Evolutionary conservation across 2,329 filamentous ascomycete species (phyloP), one percentile per base, ranked within the genome.

Genomic region (Esteya vermicola): DNA sequence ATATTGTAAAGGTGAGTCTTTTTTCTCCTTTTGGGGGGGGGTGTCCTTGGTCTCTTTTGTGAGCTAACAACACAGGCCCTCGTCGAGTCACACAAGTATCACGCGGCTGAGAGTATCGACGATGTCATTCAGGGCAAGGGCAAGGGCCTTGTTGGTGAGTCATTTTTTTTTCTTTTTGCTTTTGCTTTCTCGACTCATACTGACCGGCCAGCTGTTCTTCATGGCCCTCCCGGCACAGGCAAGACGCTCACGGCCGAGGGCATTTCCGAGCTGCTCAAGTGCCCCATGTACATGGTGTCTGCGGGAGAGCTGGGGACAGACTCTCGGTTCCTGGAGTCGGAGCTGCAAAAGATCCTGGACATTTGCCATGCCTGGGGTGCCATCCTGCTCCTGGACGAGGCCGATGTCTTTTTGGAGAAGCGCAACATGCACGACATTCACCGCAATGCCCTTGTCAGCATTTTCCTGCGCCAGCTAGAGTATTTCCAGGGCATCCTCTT

Each of bases 401-500:
- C 67, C 8, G 68, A 71, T 44, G 64, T 72, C 3, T 72, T 70
- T 51, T 62, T 72, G 51, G 61, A 63, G 1, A 56, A 62, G 51
- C 59, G 68, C 5, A 55, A 63, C 39, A 57, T 58, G 30, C 56
- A 57, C 30, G 61, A 71, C 45, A 58, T 71, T 13, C 54, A 56
- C 30, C 58, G 65, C 14, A 72, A 72, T 49, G 65, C 62, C 36
- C 54, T 71, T 4, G 63, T 67, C 39, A 84, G 78, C 55, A 85
- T 93, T 51, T 94, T 94, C 65, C 64, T 94, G 3, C 77, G 85
- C 0, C 68, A 89, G 42, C 67, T 94, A 0, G 88, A 95, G 58
- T 94, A 93, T 57, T 93, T 93, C 61, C 83, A 93, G 53, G 86
- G 86, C 4, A 93, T 93, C 39, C 58, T 93, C 5, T 93, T 94